Conservation (phyloP, 2,329 filamentous ascomycete species). For the Cordyceps javanica region DNA sequence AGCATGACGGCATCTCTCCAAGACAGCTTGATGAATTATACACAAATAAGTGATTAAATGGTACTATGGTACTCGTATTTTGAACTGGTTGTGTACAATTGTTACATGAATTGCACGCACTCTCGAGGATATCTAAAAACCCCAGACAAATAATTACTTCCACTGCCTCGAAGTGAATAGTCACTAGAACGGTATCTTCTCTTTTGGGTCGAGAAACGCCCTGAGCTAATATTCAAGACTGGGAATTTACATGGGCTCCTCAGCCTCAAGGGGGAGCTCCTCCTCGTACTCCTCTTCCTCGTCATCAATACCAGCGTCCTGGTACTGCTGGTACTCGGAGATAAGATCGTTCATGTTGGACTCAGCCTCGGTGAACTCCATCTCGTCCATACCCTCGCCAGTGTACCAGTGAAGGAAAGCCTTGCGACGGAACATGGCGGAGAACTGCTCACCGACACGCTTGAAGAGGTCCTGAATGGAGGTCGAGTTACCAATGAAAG, state of each 20-base stretch:
- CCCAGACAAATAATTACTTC: slow-evolving; percentile 28
- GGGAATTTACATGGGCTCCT: slow-evolving; percentile 37
- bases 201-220: background rate
- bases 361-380: slow-evolving; percentile 99
- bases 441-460: slow-evolving; percentile 99
- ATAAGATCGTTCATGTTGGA: slow-evolving; percentile 99
- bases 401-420: slow-evolving; percentile 99
- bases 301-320: slow-evolving; percentile 96
- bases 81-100: slow-evolving; percentile 25
- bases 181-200: slow-evolving; percentile 8
- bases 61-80: slow-evolving; percentile 27
- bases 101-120: slow-evolving; percentile 26
- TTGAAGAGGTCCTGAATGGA: slow-evolving; percentile 99
- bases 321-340: slow-evolving; percentile 99
- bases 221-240: slow-evolving; percentile 4
- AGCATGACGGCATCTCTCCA: background rate
- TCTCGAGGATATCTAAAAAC: slow-evolving; percentile 36
- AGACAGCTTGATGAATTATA: background rate
- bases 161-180: slow-evolving; percentile 21
- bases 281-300: slow-evolving; percentile 54
- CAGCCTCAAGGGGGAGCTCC: slow-evolving; percentile 59
- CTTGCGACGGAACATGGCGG: slow-evolving; percentile 99
- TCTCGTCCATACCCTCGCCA: slow-evolving; percentile 99
- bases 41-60: slow-evolving; percentile 15
- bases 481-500: slow-evolving; percentile 98